Evolutionary conservation across 352 stramenopile genomes (phyloP).

Genomic region (Pythium insidiosum): DNA sequence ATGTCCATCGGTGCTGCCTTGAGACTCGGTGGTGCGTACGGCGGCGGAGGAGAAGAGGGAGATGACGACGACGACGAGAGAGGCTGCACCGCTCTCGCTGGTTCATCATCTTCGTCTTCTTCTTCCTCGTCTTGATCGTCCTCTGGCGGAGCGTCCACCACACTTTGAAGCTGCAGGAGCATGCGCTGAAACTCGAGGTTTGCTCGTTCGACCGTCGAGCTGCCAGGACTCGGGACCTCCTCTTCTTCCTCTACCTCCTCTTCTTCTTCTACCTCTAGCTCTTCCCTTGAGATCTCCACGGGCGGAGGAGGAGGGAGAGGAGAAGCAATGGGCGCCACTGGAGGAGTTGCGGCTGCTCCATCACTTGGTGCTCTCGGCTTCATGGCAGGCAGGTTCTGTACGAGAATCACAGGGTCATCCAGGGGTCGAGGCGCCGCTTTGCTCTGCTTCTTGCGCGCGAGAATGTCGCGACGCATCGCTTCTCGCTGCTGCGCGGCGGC

Average conservation of each 20-base stretch:
- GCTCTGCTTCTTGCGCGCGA: constrained; percentile 24
- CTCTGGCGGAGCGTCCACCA: constrained; percentile 26
- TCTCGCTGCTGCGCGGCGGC: constrained; percentile 11
- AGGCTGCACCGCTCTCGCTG: background rate
- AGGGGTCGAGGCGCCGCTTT: constrained; percentile 16
- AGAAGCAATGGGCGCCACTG: background rate
- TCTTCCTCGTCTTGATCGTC: constrained; percentile 29
- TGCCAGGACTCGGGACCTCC: constrained; percentile 7
- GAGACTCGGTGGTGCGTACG: too few species aligned
- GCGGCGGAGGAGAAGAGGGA: background rate
- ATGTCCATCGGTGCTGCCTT: background rate
- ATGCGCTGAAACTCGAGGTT: constrained; percentile 74
- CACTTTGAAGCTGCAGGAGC: constrained; percentile 63
- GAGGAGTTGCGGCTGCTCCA: background rate
- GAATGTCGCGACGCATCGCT: constrained; percentile 29
- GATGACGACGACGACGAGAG: background rate
- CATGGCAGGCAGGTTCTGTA: constrained; percentile 47
- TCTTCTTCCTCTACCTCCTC: constrained; percentile 13
- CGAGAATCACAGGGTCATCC: constrained; percentile 62
- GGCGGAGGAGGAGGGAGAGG: too few species aligned
- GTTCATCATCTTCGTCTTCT: constrained; percentile 1
- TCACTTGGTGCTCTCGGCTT: too few species aligned
- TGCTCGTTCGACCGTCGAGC: constrained; percentile 10
- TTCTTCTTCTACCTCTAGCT: constrained; percentile 4
- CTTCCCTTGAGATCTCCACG: background rate